A percentile compares a stretch with the other conserved stretches of the same genome.
These are phyloP conservation scores for Zygoascus flipseniorum DNA, from an alignment of 805 yeast genomes.

Conservation along the genomic window DNA sequence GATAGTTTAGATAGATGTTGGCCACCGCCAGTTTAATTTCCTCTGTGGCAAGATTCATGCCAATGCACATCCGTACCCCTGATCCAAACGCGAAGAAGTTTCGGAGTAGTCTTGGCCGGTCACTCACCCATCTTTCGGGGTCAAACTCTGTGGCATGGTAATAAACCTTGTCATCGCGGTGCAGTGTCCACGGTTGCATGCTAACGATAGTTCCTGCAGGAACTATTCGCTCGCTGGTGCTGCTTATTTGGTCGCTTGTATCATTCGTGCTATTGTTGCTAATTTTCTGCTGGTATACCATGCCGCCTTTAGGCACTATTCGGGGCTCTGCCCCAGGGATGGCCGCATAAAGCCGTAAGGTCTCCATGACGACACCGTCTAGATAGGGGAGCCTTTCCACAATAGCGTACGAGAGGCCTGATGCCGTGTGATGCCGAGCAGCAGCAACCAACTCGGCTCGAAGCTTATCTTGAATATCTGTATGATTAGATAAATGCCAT, in stretches of 20 bases:
- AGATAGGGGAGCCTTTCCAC: conserved; percentile 50
- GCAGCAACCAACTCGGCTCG: conserved; percentile 36
- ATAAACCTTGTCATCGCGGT: conserved; percentile 42
- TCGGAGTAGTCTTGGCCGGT: conserved; percentile 37
- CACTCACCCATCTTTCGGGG: conserved; percentile 54
- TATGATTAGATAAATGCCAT: conserved; percentile 47
- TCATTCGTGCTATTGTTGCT: not conserved
- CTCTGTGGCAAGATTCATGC: conserved; percentile 56
- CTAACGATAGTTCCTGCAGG: conserved; percentile 52
- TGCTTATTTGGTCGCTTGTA: too few species aligned
- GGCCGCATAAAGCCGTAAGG: conserved; percentile 54
- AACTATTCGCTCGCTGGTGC: conserved; percentile 22
- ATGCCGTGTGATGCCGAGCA: not conserved
- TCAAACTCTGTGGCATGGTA: conserved; percentile 42
- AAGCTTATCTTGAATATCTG: conserved; percentile 41
- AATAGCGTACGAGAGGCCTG: conserved; percentile 1
- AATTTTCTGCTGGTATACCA: conserved; percentile 1
- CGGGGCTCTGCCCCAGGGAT: conserved; percentile 72
- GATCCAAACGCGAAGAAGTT: conserved; percentile 63
- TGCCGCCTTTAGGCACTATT: conserved; percentile 31
- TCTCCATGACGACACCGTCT: conserved; percentile 55
- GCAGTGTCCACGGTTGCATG: conserved; percentile 59
- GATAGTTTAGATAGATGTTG: conserved; percentile 33
- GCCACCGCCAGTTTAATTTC: conserved; percentile 56
- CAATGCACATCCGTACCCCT: conserved; percentile 68